These are phyloP conservation scores for Penicillium crustosum DNA, from an alignment of 2,329 filamentous ascomycete genomes.

Conservation along the genomic window DNA sequence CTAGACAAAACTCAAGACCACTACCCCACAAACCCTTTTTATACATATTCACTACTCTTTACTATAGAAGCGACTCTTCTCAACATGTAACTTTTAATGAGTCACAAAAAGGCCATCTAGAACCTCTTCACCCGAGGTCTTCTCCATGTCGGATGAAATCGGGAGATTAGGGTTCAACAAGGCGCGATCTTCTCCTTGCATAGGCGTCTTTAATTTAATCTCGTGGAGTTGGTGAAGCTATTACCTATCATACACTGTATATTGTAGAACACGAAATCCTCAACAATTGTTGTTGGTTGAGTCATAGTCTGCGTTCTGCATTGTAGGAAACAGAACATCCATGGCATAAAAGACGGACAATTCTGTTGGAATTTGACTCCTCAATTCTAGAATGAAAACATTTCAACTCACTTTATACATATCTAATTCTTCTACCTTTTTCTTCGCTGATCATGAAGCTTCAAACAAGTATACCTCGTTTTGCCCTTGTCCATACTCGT, in stretches of 20 bases:
- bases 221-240: not conserved
- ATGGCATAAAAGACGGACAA: not conserved
- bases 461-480: not conserved
- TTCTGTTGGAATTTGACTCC: not conserved
- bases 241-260: slow-evolving; percentile 10
- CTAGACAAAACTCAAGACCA: not conserved
- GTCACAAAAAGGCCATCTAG: not conserved
- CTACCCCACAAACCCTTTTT: not conserved
- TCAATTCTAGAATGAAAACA: not conserved
- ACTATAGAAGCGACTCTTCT: not conserved
- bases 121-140: not conserved
- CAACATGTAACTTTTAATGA: not conserved
- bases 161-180: slow-evolving; percentile 7
- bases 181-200: not conserved
- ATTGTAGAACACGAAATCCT: slow-evolving; percentile 1
- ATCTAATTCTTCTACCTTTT: not conserved
- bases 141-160: slow-evolving; percentile 8
- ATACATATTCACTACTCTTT: not conserved
- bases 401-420: not conserved
- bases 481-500: not conserved
- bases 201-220: not conserved
- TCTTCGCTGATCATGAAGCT: not conserved
- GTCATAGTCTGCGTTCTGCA: slow-evolving; percentile 11
- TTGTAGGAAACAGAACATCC: slow-evolving; percentile 9
- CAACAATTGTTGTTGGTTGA: not conserved